A percentile compares a stretch with the other conserved stretches of the same genome.
Conservation (phyloP, 441 rosid genomes). For the Manihot esculenta region DNA sequence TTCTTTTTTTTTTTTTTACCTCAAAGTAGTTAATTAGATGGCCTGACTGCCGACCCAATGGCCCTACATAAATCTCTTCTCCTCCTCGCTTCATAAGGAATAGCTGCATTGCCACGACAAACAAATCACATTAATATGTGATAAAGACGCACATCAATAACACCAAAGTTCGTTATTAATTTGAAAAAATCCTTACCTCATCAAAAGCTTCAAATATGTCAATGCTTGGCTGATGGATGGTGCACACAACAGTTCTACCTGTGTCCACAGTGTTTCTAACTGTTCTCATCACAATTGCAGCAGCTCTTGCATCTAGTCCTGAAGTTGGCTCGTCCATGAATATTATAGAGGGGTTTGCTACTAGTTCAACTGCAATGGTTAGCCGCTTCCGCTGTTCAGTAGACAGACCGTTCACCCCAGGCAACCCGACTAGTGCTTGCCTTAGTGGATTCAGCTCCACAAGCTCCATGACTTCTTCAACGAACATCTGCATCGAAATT, state of each 20-base stretch:
- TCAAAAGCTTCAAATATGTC: constrained; percentile 17
- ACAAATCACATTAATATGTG: constrained; percentile 39
- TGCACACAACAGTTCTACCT: constrained; percentile 48
- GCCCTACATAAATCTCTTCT: constrained; percentile 72
- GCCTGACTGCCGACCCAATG: constrained; percentile 60
- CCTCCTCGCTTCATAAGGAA: constrained; percentile 78
- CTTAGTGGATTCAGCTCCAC: constrained; percentile 33
- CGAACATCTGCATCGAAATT: constrained; percentile 31
- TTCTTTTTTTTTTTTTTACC: background rate
- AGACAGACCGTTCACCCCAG: constrained; percentile 41
- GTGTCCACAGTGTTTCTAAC: constrained; percentile 48
- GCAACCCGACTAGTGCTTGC: constrained; percentile 40
- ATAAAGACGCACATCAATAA: constrained; percentile 13
- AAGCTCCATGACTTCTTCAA: constrained; percentile 41
- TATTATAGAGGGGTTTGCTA: constrained; percentile 46
- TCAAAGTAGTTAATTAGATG: constrained; percentile 43
- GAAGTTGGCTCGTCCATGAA: constrained; percentile 53
- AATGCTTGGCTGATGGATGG: constrained; percentile 41
- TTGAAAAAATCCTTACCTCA: constrained; percentile 7
- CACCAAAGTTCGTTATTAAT: background rate
- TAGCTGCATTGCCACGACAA: constrained; percentile 35
- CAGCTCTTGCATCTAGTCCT: constrained; percentile 48
- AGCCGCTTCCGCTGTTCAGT: constrained; percentile 45
- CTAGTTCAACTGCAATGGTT: constrained; percentile 47
- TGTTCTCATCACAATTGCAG: constrained; percentile 49